Percentiles rank a stretch among this genome's conserved stretches.
These are phyloP conservation scores for Calonectria ilicicola DNA, from an alignment of 2,329 filamentous ascomycete species.

Conservation along the genomic window DNA sequence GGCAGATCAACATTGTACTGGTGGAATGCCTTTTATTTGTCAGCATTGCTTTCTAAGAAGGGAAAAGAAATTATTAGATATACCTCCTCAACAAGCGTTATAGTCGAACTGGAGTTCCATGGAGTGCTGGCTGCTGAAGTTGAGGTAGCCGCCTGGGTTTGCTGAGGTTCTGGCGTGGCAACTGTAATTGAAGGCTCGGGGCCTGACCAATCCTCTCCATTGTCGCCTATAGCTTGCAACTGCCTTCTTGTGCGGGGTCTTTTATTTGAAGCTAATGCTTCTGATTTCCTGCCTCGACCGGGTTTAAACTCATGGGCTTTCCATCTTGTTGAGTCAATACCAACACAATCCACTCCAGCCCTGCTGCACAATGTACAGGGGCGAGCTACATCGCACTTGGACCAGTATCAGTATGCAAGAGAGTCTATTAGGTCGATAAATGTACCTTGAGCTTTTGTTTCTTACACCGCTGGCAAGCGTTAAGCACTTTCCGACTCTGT, in stretches of 20 bases:
- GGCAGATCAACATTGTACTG: slow-evolving; percentile 28
- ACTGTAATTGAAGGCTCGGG: background rate
- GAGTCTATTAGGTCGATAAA: background rate
- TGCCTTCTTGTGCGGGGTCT: background rate
- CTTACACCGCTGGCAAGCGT: slow-evolving; percentile 6
- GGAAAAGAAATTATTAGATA: background rate
- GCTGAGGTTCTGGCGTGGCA: background rate
- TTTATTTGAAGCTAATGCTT: background rate
- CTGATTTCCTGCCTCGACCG: background rate
- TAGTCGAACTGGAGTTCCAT: slow-evolving; percentile 11
- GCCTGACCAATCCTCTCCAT: background rate
- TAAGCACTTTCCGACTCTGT: background rate
- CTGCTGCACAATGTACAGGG: slow-evolving; percentile 11
- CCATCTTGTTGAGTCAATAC: background rate
- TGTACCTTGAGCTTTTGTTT: slow-evolving; percentile 14
- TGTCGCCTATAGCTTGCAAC: background rate
- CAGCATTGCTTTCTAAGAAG: background rate
- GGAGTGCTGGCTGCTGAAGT: background rate
- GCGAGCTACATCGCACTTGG: slow-evolving; percentile 9
- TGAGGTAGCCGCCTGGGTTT: background rate
- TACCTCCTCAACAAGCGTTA: slow-evolving; percentile 11
- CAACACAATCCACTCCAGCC: background rate
- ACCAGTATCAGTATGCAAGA: background rate
- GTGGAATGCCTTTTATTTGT: slow-evolving; percentile 31
- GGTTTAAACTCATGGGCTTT: slow-evolving; percentile 2